Base-by-base conservation (phyloP, 306 rosid genomes). In the Quercus ilex region DNA sequence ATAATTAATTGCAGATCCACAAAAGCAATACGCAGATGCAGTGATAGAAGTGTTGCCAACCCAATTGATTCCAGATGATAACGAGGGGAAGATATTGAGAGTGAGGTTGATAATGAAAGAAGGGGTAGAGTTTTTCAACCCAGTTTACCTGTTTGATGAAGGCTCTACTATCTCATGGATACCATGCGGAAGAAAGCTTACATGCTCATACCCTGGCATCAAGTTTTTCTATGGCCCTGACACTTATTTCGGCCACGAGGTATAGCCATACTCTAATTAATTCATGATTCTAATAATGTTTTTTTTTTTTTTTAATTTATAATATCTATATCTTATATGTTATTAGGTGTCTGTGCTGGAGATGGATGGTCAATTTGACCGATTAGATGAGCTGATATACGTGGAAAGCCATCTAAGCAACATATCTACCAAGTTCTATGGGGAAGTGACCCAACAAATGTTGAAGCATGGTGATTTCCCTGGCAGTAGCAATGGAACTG, bases 331-430 rank as follows among this genome's bases (percentile, higher is more conserved):
- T 46, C 12, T 6, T 75, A 17, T 19, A 74, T 74, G 68, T 58
- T 38, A 56, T 68, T 59, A 96, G 99, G 99, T 96, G 82, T 96
- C 99, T 9, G 85, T 93, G 59, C 83, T 96, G 69, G 99, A 96
- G 81, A 96, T 96, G 99, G 99, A 96, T 82, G 99, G 99, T 67
- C 97, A 96, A 77, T 96, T 95, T 83, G 99, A 96, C 93, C 93
- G 99, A 87, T 33, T 96, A 83, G 99, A 96, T 84, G 99, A 96
- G 82, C 84, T 96, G 58, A 96, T 96, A 80, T 96, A 96, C 38
- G 98, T 96, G 3, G 99, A 96, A 77, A 96, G 99, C 80, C 99
- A 96, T 80, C 86, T 96, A 7, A 96, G 99, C 92, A 93, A 89
- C 86, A 79, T 96, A 62, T 96, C 99, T 2, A 80, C 86, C 64